These are phyloP conservation scores for Leccinellum rugosiceps DNA, from an alignment of 768 basidiomycete genomes.

Conservation along the genomic window DNA sequence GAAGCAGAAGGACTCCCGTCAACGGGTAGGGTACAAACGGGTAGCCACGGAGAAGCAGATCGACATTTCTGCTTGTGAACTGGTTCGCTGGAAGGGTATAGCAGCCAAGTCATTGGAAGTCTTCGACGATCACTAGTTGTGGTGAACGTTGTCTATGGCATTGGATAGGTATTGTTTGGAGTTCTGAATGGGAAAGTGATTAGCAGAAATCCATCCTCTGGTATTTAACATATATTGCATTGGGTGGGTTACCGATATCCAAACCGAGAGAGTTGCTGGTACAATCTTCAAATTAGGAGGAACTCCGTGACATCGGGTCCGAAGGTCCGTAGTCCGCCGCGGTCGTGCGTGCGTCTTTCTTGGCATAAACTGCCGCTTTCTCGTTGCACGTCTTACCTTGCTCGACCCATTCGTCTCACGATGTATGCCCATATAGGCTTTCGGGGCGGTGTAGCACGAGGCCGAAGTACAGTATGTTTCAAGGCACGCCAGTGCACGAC, in stretches of 20 bases:
- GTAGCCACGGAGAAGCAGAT: slow-evolving; percentile 3
- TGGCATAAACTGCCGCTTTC: too few species aligned
- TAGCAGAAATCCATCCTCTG: too few species aligned
- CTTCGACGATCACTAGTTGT: not conserved
- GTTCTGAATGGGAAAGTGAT: not conserved
- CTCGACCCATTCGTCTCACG: too few species aligned
- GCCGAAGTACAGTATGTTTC: not conserved
- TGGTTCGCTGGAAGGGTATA: not conserved
- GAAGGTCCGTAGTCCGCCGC: too few species aligned
- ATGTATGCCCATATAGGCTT: not conserved
- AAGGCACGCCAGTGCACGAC: not conserved
- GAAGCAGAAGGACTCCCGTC: slow-evolving; percentile 1
- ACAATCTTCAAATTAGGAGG: too few species aligned
- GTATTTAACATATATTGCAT: too few species aligned
- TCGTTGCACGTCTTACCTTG: too few species aligned
- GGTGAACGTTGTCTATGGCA: not conserved
- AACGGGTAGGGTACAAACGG: slow-evolving; percentile 14
- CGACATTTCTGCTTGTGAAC: not conserved
- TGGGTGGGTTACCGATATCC: too few species aligned
- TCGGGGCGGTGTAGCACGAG: not conserved
- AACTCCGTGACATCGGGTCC: too few species aligned
- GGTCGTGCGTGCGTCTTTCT: too few species aligned
- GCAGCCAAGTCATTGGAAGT: not conserved
- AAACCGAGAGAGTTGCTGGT: too few species aligned
- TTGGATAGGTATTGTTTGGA: not conserved